Conservation (phyloP, 495 filamentous ascomycete species). For the Jackrogersella multiformis region DNA sequence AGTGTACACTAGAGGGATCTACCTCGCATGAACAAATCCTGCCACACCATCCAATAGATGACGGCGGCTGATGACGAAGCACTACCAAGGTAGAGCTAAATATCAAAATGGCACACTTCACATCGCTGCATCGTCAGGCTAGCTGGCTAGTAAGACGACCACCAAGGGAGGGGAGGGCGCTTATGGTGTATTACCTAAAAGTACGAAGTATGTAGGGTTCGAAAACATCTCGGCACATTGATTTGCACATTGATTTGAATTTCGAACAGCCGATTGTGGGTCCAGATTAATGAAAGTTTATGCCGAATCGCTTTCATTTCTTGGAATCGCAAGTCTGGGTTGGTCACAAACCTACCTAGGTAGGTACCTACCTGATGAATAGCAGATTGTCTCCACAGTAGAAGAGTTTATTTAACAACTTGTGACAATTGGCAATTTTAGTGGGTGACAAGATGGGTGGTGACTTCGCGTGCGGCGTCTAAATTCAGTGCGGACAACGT, state of each 20-base stretch:
- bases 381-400: conserved; percentile 1
- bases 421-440: conserved; percentile 5
- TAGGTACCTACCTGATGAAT: no score
- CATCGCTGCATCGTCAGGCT: background rate
- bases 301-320: conserved; percentile 6
- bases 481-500: conserved; percentile 4
- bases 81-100: conserved; percentile 1
- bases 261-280: conserved; percentile 8
- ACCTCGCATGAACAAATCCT: conserved; percentile 26
- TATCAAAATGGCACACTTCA: background rate
- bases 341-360: no score
- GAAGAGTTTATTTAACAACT: background rate
- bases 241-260: conserved; percentile 2
- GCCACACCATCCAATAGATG: conserved; percentile 21
- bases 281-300: conserved; percentile 14
- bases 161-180: no score
- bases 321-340: background rate
- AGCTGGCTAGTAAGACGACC: no score
- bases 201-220: background rate
- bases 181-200: no score
- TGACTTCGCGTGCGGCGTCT: conserved; percentile 20
- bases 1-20: conserved; percentile 24
- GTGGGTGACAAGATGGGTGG: background rate
- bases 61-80: conserved; percentile 30
- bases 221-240: conserved; percentile 1